These are phyloP conservation scores for Thuidium tamariscinum DNA, from an alignment of 225 moss, liverwort and hornwort genomes.

Conservation along the genomic window DNA sequence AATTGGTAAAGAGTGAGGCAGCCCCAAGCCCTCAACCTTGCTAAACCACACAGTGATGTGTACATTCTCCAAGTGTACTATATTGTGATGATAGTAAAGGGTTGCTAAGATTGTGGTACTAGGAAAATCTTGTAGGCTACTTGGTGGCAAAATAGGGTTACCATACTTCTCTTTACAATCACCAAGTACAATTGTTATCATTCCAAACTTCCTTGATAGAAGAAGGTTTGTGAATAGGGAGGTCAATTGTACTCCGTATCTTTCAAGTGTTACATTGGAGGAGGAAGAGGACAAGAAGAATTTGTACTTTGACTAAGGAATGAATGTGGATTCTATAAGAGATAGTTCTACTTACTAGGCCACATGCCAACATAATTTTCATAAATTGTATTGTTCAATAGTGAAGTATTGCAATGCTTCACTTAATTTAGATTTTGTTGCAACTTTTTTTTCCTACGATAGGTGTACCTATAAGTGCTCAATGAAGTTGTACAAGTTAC, in stretches of 20 bases:
- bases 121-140: accelerated
- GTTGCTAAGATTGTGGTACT: not conserved
- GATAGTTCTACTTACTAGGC: not conserved
- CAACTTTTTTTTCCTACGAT: not conserved
- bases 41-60: no score
- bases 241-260: not conserved
- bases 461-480: not conserved
- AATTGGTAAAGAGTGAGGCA: not conserved
- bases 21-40: accelerated
- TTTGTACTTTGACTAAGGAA: no score
- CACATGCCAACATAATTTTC: not conserved
- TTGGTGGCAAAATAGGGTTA: no score
- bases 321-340: not conserved
- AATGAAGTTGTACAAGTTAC: not conserved
- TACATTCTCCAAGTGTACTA: no score
- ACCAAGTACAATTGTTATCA: not conserved
- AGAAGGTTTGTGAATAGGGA: not conserved
- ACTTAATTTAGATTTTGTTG: not conserved
- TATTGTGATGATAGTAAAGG: not conserved
- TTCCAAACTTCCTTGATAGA: not conserved
- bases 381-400: no score
- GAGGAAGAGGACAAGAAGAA: not conserved
- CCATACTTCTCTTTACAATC: no score
- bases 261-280: constrained; percentile 6
- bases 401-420: not conserved